Evolutionary conservation across 805 yeast genomes (phyloP).

Genomic region (Myxozyma udenii): DNA sequence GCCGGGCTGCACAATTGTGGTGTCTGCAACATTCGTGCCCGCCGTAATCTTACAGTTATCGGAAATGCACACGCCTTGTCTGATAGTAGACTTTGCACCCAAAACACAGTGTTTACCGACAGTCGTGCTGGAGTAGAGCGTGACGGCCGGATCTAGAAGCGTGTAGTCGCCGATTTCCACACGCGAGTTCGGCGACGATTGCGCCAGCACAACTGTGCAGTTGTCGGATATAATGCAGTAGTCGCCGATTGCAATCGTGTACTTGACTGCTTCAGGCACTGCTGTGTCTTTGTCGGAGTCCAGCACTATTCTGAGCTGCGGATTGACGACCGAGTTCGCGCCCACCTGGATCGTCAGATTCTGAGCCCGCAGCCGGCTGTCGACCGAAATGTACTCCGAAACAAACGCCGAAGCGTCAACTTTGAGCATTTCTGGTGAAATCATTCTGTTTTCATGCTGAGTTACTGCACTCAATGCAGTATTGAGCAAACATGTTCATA

Average conservation of each 20-base stretch:
- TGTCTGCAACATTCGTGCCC: slow-evolving; percentile 8
- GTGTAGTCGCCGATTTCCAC: slow-evolving; percentile 11
- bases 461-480: no score
- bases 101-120: slow-evolving; percentile 14
- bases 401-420: slow-evolving; percentile 15
- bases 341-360: slow-evolving; percentile 9
- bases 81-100: slow-evolving; percentile 8
- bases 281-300: background rate
- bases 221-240: slow-evolving; percentile 15
- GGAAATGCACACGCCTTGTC: slow-evolving; percentile 13
- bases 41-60: slow-evolving; percentile 11
- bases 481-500: no score
- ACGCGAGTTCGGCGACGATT: background rate
- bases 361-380: background rate
- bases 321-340: slow-evolving; percentile 10
- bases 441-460: background rate
- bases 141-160: slow-evolving; percentile 13
- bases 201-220: slow-evolving; percentile 4
- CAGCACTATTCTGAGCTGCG: slow-evolving; percentile 4
- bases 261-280: background rate
- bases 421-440: slow-evolving; percentile 14
- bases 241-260: slow-evolving; percentile 5
- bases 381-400: slow-evolving; percentile 15
- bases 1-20: slow-evolving; percentile 1
- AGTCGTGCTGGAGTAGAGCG: slow-evolving; percentile 4